Evolutionary conservation across 2,329 filamentous ascomycete species (phyloP).

Genomic region (Eutypella sp.): DNA sequence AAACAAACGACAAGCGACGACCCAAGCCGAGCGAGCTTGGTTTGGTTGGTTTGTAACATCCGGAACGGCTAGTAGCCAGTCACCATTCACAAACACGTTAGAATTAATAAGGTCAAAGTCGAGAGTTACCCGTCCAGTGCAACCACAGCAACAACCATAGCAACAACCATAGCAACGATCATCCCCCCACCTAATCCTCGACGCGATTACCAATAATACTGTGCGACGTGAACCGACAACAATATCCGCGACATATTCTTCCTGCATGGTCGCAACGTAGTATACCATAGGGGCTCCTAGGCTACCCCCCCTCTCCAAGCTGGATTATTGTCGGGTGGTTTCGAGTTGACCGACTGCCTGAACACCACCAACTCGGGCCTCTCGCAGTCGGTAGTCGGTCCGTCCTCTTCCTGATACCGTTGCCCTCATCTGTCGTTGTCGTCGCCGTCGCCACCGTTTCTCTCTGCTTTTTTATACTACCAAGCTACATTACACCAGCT

Average conservation of each 20-base stretch:
- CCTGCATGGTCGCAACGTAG: constrained; percentile 12
- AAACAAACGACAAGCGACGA: too few species aligned
- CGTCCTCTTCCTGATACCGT: constrained; percentile 1
- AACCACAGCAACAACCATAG: constrained; percentile 11
- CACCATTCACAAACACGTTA: constrained; percentile 11
- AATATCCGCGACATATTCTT: background rate
- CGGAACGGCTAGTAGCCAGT: too few species aligned
- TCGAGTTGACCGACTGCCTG: constrained; percentile 18
- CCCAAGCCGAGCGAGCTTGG: too few species aligned
- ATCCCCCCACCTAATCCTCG: constrained; percentile 1
- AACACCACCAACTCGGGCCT: constrained; percentile 10
- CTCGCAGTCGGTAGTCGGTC: constrained; percentile 20
- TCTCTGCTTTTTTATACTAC: too few species aligned
- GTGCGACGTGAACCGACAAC: background rate
- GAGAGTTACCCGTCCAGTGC: constrained; percentile 4
- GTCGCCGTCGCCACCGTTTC: constrained; percentile 7
- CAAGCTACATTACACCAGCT: too few species aligned
- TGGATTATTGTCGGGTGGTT: constrained; percentile 4
- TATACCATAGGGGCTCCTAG: constrained; percentile 6
- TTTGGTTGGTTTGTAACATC: background rate
- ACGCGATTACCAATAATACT: background rate
- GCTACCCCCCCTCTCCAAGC: constrained; percentile 6
- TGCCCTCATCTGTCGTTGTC: constrained; percentile 3
- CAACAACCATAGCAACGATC: background rate
- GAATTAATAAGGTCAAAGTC: constrained; percentile 8